These are phyloP conservation scores for Teratosphaeria pseudoeucalypti DNA, from an alignment of 2,329 filamentous ascomycete species.

Conservation along the genomic window DNA sequence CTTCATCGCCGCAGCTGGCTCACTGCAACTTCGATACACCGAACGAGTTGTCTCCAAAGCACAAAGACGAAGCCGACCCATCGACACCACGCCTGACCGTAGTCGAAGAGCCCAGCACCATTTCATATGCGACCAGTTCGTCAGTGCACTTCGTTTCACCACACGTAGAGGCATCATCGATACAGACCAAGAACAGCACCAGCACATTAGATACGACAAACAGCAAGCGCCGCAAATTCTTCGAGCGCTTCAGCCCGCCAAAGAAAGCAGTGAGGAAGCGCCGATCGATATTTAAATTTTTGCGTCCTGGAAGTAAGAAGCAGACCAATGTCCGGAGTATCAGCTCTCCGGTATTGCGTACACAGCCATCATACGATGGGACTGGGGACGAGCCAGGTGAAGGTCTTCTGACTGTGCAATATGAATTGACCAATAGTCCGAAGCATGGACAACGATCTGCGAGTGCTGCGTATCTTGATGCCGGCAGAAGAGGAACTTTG, in stretches of 20 bases:
- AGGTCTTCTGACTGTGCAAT: slow-evolving; percentile 13
- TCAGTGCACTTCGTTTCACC: slow-evolving; percentile 1
- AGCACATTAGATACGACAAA: slow-evolving; percentile 8
- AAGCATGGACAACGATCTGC: slow-evolving; percentile 3
- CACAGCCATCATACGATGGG: slow-evolving; percentile 12
- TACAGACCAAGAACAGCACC: slow-evolving; percentile 12
- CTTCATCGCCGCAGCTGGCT: neutral
- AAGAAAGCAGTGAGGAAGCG: slow-evolving; percentile 17
- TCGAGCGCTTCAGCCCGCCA: slow-evolving; percentile 12
- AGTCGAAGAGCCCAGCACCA: neutral
- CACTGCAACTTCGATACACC: neutral
- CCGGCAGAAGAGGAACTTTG: neutral
- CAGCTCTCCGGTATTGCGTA: slow-evolving; percentile 14
- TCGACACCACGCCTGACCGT: neutral
- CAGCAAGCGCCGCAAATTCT: slow-evolving; percentile 12
- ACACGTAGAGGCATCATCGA: neutral
- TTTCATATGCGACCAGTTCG: neutral
- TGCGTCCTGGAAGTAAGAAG: slow-evolving; percentile 15
- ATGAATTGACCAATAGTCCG: slow-evolving; percentile 8
- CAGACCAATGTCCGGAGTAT: slow-evolving; percentile 13
- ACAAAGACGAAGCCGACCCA: neutral
- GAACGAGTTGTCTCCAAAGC: neutral
- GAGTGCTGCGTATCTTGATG: slow-evolving; percentile 7
- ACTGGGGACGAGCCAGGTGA: slow-evolving; percentile 9
- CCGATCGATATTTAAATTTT: slow-evolving; percentile 20